These are phyloP conservation scores for Asterella californica DNA, from an alignment of 225 moss, liverwort and hornwort genomes.

Conservation along the genomic window DNA sequence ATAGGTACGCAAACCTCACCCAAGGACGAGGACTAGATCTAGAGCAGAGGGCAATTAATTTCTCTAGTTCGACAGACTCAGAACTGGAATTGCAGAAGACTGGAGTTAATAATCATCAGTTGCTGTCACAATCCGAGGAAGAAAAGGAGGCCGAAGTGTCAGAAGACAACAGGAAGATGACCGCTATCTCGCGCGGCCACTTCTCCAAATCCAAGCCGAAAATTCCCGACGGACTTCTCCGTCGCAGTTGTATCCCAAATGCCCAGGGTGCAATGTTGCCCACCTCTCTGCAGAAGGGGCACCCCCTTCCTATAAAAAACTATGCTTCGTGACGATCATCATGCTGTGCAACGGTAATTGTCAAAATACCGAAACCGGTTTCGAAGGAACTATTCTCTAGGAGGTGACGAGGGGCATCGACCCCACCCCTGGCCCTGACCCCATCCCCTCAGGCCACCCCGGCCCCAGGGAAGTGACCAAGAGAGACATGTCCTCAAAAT, in stretches of 20 bases:
- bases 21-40: not conserved
- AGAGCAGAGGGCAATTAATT: not conserved
- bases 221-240: not conserved
- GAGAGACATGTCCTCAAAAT: too few species aligned
- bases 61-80: not conserved
- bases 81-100: not conserved
- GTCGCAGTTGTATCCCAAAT: constrained; percentile 41
- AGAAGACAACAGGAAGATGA: not conserved
- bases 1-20: not conserved
- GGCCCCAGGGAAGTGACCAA: too few species aligned
- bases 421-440: too few species aligned
- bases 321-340: constrained; percentile 40
- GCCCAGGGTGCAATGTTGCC: constrained; percentile 51
- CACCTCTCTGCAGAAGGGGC: constrained; percentile 47
- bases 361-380: too few species aligned
- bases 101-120: constrained; percentile 1
- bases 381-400: too few species aligned
- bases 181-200: constrained; percentile 42
- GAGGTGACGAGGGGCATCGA: too few species aligned
- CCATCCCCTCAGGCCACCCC: too few species aligned
- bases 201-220: constrained; percentile 25
- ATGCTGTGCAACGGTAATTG: constrained; percentile 49
- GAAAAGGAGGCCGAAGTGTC: not conserved
- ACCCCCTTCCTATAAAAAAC: constrained; percentile 35
- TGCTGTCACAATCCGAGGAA: not conserved